Evolutionary conservation across 192 early-diverging fungal species (phyloP).

Genomic region (Borealophlyctis nickersoniae): DNA sequence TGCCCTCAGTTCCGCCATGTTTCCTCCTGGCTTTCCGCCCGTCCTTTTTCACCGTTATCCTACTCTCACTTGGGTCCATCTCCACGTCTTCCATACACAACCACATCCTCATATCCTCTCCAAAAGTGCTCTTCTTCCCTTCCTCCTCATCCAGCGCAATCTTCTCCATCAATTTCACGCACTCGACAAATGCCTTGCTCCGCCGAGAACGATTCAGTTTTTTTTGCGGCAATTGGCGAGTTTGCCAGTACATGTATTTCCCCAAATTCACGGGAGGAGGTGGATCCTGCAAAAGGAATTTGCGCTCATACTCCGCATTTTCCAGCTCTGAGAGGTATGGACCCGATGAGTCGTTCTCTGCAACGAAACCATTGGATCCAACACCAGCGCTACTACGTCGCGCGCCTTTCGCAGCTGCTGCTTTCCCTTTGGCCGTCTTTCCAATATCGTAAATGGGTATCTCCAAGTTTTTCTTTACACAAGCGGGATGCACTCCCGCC

Average conservation of each 20-base stretch:
- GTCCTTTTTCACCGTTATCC: no score
- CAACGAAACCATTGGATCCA: no score
- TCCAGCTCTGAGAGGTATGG: slow-evolving; percentile 14
- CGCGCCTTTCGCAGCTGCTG: slow-evolving; percentile 1
- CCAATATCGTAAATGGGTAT: slow-evolving; percentile 41
- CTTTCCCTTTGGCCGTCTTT: neutral
- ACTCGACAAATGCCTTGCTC: slow-evolving; percentile 27
- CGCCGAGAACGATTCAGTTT: slow-evolving; percentile 18
- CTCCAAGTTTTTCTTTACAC: slow-evolving; percentile 44
- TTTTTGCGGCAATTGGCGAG: slow-evolving; percentile 15
- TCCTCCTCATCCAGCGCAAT: slow-evolving; percentile 28
- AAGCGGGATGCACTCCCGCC: slow-evolving; percentile 35
- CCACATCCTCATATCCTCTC: slow-evolving; percentile 4
- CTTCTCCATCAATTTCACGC: slow-evolving; percentile 32
- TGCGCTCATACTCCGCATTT: slow-evolving; percentile 19
- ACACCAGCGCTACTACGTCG: no score
- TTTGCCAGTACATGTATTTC: slow-evolving; percentile 28
- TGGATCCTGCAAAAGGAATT: slow-evolving; percentile 1
- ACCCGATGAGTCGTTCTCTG: slow-evolving; percentile 7
- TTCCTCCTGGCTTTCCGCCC: neutral
- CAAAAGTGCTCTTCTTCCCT: slow-evolving; percentile 13
- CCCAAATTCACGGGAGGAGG: slow-evolving; percentile 8
- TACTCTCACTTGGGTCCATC: neutral
- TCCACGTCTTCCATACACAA: neutral
- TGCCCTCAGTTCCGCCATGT: no score